Percentiles rank a stretch among this genome's conserved stretches.
Conservation (phyloP, 768 basidiomycete genomes). For the Trametopsis cervina region DNA sequence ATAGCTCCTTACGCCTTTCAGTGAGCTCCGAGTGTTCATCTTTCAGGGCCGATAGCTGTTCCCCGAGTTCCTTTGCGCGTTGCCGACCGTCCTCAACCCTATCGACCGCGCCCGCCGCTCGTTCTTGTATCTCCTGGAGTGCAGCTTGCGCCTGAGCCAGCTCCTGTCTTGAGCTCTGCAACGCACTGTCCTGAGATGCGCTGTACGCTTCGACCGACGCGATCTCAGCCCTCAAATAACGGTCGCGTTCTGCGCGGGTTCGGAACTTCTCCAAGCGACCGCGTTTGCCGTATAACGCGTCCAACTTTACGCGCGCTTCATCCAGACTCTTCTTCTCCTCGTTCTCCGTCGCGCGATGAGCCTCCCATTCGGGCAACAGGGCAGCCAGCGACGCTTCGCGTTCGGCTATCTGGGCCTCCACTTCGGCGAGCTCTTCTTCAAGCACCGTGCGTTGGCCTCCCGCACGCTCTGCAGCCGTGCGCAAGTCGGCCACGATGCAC, state of each 20-base stretch:
- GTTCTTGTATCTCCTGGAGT: constrained; percentile 49
- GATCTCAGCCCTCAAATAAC: constrained; percentile 77
- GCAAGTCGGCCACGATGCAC: constrained; percentile 75
- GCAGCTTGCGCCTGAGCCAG: constrained; percentile 40
- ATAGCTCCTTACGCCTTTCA: constrained; percentile 86
- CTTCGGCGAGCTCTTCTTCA: constrained; percentile 52
- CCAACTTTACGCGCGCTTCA: constrained; percentile 61
- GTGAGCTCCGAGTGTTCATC: constrained; percentile 60
- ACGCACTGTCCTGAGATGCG: constrained; percentile 44
- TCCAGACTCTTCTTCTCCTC: constrained; percentile 65
- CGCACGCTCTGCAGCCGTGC: constrained; percentile 54
- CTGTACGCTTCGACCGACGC: constrained; percentile 57
- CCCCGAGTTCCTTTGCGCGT: constrained; percentile 48
- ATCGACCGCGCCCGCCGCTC: constrained; percentile 47
- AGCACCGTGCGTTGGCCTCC: constrained; percentile 58
- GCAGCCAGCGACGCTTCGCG: constrained; percentile 59
- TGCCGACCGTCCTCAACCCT: constrained; percentile 61
- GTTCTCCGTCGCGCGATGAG: constrained; percentile 40
- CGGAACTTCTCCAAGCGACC: constrained; percentile 83
- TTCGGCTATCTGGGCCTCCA: constrained; percentile 54
- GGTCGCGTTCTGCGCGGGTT: constrained; percentile 78
- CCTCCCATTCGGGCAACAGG: constrained; percentile 67
- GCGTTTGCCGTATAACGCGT: constrained; percentile 82
- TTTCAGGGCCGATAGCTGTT: constrained; percentile 54
- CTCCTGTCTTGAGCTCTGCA: constrained; percentile 47